These are phyloP conservation scores for Xenoacremonium recifei DNA, from an alignment of 2,329 filamentous ascomycete genomes.

Conservation along the genomic window DNA sequence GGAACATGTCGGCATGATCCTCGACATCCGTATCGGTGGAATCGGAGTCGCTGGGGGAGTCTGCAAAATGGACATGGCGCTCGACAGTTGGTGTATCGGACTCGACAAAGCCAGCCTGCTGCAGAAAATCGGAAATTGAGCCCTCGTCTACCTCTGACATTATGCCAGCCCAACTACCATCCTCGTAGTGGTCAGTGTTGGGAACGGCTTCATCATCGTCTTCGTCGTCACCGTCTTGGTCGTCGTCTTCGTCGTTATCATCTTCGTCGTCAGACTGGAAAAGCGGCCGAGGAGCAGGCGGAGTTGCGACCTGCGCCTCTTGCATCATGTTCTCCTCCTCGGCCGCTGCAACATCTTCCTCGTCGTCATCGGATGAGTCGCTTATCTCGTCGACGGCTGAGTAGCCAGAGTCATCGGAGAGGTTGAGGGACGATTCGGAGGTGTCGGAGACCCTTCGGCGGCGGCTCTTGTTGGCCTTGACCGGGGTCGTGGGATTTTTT, in stretches of 20 bases:
- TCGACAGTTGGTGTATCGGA: slow-evolving; percentile 41
- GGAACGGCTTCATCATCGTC: slow-evolving; percentile 35
- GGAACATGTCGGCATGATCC: slow-evolving; percentile 65
- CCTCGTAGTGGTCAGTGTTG: slow-evolving; percentile 42
- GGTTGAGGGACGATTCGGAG: slow-evolving; percentile 55
- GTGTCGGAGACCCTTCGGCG: slow-evolving; percentile 50
- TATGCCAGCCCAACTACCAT: slow-evolving; percentile 56
- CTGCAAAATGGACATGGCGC: slow-evolving; percentile 73
- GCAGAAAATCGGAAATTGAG: slow-evolving; percentile 41
- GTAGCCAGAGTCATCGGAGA: slow-evolving; percentile 72
- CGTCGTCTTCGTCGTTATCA: slow-evolving; percentile 34
- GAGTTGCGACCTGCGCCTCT: slow-evolving; percentile 37
- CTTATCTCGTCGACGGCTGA: slow-evolving; percentile 77
- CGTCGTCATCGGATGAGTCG: slow-evolving; percentile 74
- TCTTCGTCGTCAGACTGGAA: slow-evolving; percentile 31
- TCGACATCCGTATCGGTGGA: slow-evolving; percentile 63
- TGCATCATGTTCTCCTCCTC: slow-evolving; percentile 74
- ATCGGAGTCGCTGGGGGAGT: slow-evolving; percentile 65
- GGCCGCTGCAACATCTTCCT: slow-evolving; percentile 72
- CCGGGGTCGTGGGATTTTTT: slow-evolving; percentile 43
- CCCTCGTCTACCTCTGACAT: slow-evolving; percentile 46
- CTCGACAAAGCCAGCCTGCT: slow-evolving; percentile 39
- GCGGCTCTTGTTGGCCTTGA: slow-evolving; percentile 38
- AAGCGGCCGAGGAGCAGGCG: slow-evolving; percentile 52
- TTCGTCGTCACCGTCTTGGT: slow-evolving; percentile 38